Evolutionary conservation across 1,284 basidiomycete genomes (phyloP), one percentile per base, ranked within the genome.

Genomic region (Apiotrichum veenhuisii): DNA sequence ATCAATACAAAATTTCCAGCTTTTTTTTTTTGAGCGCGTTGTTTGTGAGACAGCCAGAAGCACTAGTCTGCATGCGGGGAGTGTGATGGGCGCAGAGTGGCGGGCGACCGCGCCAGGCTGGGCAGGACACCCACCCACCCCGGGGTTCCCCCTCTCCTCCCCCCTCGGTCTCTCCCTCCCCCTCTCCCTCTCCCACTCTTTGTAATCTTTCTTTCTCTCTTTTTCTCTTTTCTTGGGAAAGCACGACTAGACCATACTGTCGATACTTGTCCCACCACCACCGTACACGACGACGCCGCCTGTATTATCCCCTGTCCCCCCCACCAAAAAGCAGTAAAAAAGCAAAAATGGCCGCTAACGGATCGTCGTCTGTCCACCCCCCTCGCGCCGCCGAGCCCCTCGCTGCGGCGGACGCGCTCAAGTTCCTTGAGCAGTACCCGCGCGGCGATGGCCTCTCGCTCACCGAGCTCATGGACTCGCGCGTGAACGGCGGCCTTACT

Each of bases 401-500:
- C 58, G 47, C 54, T 26, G 52, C 73, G 36, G 57, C 65, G 42
- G 66, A 74, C 45, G 92, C 92, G 49, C 69, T 94, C 54, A 82
- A 84, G 49, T 82, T 86, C 70, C 86, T 97, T 71, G 80, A 82
- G 64, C 78, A 83, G 17, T 98, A 98, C 77, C 48, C 78, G 43
- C 80, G 81, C 58, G 78, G 80, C n/a, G 96, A 98, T 83, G 96
- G 95, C 41, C 84, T 98, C 52, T 85, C 88, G 58, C 83, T 91
- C 66, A 63, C 79, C 25, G 89, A 98, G 76, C 86, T 98, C 67
- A 94, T 98, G 86, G 85, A 97, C 82, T 90, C 90, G 14, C 81
- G 80, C 50, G 77, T 85, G 69, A 88, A 95, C 74, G 95, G 95
- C 42, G 95, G 95, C 23, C 84, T 98, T 67, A 98, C 95, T 22